Evolutionary conservation across 2,329 filamentous ascomycete species (phyloP).

Genomic region (Trichoderma sp.): DNA sequence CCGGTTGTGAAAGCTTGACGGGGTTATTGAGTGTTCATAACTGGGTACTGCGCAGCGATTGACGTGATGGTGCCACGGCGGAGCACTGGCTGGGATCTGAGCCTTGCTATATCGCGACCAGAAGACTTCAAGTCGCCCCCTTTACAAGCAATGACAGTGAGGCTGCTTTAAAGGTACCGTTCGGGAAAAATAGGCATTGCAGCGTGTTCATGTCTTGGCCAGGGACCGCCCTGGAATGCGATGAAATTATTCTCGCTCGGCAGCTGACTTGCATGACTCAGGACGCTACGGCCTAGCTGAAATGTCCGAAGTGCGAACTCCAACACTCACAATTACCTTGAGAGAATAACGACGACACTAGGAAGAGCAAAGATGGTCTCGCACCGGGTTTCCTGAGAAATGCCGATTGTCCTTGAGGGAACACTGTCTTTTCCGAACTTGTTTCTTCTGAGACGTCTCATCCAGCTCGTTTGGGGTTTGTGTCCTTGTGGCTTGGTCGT

Average conservation of each 20-base stretch:
- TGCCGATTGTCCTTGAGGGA: background rate
- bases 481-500: no score
- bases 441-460: background rate
- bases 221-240: background rate
- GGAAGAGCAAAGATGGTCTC: background rate
- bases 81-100: no score
- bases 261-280: slow-evolving; percentile 6
- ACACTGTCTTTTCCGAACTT: background rate
- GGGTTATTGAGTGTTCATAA: no score
- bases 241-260: background rate
- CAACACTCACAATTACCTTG: background rate
- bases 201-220: background rate
- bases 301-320: slow-evolving; percentile 14
- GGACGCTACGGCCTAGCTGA: slow-evolving; percentile 1
- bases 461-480: background rate
- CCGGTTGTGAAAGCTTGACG: no score
- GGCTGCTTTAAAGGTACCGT: background rate
- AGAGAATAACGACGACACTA: background rate
- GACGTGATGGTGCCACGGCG: no score
- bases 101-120: no score
- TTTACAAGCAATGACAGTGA: background rate
- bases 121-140: background rate
- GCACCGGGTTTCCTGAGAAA: background rate
- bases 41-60: no score
- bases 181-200: background rate